Evolutionary conservation across 192 early-diverging fungal species (phyloP).

Genomic region (Umbelopsis vinacea): DNA sequence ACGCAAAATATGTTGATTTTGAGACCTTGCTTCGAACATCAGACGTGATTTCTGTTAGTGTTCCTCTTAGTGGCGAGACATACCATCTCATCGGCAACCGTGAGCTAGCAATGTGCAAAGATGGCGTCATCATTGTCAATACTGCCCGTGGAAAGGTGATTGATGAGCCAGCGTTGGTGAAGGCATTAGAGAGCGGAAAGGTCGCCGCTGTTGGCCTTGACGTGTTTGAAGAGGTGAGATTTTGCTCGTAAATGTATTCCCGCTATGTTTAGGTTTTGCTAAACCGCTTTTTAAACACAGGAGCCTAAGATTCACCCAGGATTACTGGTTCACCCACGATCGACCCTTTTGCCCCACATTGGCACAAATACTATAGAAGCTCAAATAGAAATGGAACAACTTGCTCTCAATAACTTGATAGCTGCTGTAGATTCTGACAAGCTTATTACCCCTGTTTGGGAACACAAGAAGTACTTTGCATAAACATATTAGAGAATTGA

Average conservation of each 20-base stretch:
- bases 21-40: constrained; percentile 55
- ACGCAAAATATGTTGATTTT: constrained; percentile 49
- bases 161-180: constrained; percentile 53
- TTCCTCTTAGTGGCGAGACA: constrained; percentile 47
- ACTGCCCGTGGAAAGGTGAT: constrained; percentile 55
- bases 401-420: constrained; percentile 48
- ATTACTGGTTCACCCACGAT: constrained; percentile 45
- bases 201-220: constrained; percentile 40
- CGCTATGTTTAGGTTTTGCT: not conserved
- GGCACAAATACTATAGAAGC: constrained; percentile 51
- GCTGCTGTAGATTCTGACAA: constrained; percentile 32
- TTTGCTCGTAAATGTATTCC: not conserved
- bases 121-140: constrained; percentile 56
- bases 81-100: constrained; percentile 44
- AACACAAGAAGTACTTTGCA: constrained; percentile 27
- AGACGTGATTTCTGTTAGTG: constrained; percentile 52
- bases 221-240: constrained; percentile 32
- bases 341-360: constrained; percentile 54
- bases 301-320: constrained; percentile 52
- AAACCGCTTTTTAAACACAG: not conserved
- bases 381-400: constrained; percentile 48
- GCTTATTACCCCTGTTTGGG: constrained; percentile 46
- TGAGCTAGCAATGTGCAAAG: constrained; percentile 56
- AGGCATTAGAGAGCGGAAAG: constrained; percentile 54
- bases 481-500: not conserved